Percentiles rank a stretch among this genome's conserved stretches.
Evolutionary conservation across 2,329 filamentous ascomycete genomes (phyloP).

Genomic region (Tolypocladium tundrense): DNA sequence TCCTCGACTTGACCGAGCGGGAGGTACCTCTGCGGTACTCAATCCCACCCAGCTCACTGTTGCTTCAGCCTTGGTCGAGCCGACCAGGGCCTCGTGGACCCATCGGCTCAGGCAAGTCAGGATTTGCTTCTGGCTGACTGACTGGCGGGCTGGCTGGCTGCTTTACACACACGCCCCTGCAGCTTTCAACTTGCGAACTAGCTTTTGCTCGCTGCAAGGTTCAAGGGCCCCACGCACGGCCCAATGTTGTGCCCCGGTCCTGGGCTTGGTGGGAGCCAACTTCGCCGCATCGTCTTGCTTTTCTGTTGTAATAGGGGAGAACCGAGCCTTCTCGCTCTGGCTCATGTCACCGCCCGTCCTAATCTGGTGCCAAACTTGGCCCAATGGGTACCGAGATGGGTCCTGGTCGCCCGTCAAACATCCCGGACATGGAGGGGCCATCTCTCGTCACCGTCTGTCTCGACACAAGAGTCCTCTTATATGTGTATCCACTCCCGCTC

Average conservation of each 20-base stretch:
- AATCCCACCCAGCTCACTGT: background rate
- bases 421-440: constrained; percentile 1
- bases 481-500: constrained; percentile 23
- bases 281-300: constrained; percentile 8
- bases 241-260: constrained; percentile 9
- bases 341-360: constrained; percentile 24
- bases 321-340: constrained; percentile 14
- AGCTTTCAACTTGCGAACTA: background rate
- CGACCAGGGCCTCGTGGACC: background rate
- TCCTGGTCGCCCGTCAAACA: constrained; percentile 2
- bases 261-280: constrained; percentile 6
- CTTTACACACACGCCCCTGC: background rate
- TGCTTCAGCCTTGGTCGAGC: background rate
- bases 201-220: background rate
- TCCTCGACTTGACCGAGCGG: background rate
- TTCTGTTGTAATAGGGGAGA: constrained; percentile 4
- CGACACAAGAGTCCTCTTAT: constrained; percentile 9
- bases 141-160: background rate
- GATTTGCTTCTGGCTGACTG: background rate
- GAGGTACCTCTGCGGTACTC: background rate
- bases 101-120: background rate
- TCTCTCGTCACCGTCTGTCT: constrained; percentile 1
- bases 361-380: constrained; percentile 18
- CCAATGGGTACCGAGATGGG: constrained; percentile 9
- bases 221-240: constrained; percentile 9